phyloP scores from a whole-genome alignment of 305 asterid genomes.

The Rubia balearica region DNA sequence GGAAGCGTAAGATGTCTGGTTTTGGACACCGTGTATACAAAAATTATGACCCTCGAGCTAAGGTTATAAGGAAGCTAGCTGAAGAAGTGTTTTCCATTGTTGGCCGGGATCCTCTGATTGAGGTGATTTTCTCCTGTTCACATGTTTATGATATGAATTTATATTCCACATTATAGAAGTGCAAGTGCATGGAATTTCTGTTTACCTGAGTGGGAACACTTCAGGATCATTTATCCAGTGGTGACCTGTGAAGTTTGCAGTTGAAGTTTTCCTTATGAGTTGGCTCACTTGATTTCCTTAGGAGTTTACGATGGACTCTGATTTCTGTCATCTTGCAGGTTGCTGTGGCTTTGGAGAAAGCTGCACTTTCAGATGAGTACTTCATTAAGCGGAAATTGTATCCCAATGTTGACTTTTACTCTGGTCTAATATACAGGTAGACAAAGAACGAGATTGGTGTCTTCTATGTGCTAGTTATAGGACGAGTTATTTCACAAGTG shows the following conservation, averaged over 20 bases:
- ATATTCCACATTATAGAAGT: neutral
- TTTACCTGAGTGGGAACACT: neutral
- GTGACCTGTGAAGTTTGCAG: neutral
- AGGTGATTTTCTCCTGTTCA: slow-evolving; percentile 41
- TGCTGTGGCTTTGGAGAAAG: slow-evolving; percentile 94
- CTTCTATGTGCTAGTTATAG: neutral
- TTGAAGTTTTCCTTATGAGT: neutral
- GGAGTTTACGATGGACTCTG: neutral
- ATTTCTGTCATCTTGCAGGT: slow-evolving; percentile 45
- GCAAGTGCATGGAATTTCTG: neutral
- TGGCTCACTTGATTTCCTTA: neutral
- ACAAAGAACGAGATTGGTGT: neutral
- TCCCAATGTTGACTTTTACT: slow-evolving; percentile 97
- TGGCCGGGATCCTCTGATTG: slow-evolving; percentile 98
- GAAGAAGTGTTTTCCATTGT: slow-evolving; percentile 98
- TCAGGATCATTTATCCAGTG: neutral
- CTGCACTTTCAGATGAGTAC: slow-evolving; percentile 90
- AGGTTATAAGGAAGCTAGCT: slow-evolving; percentile 87
- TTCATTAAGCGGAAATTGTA: slow-evolving; percentile 93
- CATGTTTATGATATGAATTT: neutral
- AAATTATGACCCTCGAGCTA: slow-evolving; percentile 96
- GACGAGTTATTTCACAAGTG: neutral
- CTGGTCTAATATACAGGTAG: slow-evolving; percentile 92
- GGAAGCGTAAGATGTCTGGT: slow-evolving; percentile 99
- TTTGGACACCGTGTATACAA: slow-evolving; percentile 99